These are phyloP conservation scores for Hypoxylon perforatum DNA, from an alignment of 495 filamentous ascomycete genomes.

Conservation along the genomic window DNA sequence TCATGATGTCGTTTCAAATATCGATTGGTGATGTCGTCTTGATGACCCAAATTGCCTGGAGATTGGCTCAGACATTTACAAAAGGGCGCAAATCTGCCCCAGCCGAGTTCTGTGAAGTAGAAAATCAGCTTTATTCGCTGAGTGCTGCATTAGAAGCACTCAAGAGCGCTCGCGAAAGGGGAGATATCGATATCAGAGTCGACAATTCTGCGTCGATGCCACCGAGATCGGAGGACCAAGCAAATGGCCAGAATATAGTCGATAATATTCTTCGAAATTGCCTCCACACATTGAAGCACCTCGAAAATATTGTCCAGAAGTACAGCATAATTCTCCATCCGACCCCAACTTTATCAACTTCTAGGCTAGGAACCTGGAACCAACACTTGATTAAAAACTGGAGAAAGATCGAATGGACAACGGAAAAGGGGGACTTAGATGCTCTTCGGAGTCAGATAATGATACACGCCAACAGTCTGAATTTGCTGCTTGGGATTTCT, in stretches of 20 bases:
- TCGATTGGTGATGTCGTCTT: constrained; percentile 16
- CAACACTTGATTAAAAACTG: constrained; percentile 16
- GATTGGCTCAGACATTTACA: constrained; percentile 19
- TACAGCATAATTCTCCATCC: constrained; percentile 19
- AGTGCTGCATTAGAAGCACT: constrained; percentile 23
- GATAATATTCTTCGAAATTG: constrained; percentile 24
- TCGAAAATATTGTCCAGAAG: constrained; percentile 29
- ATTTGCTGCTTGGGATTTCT: constrained; percentile 7
- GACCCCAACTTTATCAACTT: not conserved
- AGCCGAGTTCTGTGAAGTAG: constrained; percentile 29
- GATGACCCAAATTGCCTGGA: constrained; percentile 17
- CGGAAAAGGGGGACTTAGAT: constrained; percentile 25
- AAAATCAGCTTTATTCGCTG: constrained; percentile 27
- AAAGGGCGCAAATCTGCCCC: constrained; percentile 26
- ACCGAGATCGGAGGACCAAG: not conserved
- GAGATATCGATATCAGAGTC: not conserved
- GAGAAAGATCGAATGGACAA: constrained; percentile 35
- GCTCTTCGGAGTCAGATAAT: constrained; percentile 12
- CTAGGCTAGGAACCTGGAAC: constrained; percentile 9
- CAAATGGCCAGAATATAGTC: not conserved
- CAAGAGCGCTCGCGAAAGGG: not conserved
- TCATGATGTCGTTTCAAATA: not conserved
- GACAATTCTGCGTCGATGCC: not conserved
- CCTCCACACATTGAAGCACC: constrained; percentile 11
- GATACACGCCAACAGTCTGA: constrained; percentile 26